Base-by-base conservation (phyloP, 1,139 yeast genomes). In the Pichia inconspicua region DNA sequence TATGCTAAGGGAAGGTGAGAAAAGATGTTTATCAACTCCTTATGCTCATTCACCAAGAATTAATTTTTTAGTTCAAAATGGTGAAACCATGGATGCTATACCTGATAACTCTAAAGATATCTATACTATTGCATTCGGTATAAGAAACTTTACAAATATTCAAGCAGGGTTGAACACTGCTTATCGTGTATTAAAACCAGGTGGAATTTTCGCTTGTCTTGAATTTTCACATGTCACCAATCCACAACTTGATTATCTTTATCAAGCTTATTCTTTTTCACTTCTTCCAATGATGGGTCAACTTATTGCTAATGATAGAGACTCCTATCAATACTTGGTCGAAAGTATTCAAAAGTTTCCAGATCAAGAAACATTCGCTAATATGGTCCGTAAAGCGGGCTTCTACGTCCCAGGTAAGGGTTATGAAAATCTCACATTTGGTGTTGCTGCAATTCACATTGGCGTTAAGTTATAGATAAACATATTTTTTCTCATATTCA, bases 121-220 rank as follows among this genome's bases (percentile, higher is more conserved):
- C 42, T 92, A 92, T 67, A 92, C 99, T 3, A 89, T 92, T 59
- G 95, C 97, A 4, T 92, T 94, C 65, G 98, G 99, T 48, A 94
- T 94, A 62, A 80, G 99, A 68, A 92, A 92, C 68, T 94, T 94
- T 66, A 92, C 99, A 51, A 76, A 92, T 63, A 83, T 92, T 56
- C 97, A 90, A 68, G 89, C 88, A 10, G 98, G 97, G 31, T 76
- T 92, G 59, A 77, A 85, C 59, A 85, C 97, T 27, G 98, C 98
- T 35, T 86, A 90, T 71, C 78, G 99, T 59, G 95, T 90, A 31
- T 77, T 92, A 63, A 87, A 84, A 67, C 98, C 97, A n/a, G 98
- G 99, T 62, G 99, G 99, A 61, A 87, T 94, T 45, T 94, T 92
- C 66, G 96, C 96, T 38, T 90, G 97, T 67, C 75, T 92, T 53